phyloP scores from a whole-genome alignment of 331 rosid genomes.

The Quercus lobata region DNA sequence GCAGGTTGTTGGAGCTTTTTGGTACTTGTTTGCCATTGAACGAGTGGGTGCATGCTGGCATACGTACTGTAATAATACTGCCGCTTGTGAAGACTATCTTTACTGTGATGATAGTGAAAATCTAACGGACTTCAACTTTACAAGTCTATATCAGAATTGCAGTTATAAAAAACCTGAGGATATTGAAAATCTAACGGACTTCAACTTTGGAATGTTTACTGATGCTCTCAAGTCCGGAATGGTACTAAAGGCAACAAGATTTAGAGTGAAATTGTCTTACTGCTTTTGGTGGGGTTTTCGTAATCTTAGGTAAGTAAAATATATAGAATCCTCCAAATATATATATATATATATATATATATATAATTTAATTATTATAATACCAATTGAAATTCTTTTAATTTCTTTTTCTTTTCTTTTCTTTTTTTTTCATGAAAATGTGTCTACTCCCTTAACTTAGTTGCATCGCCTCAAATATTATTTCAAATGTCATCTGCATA shows the following conservation, averaged over 20 bases:
- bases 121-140: too few relatives aligned
- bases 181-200: not conserved
- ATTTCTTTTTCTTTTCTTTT: too few relatives aligned
- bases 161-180: conserved; percentile 22
- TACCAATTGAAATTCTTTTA: too few relatives aligned
- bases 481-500: not conserved
- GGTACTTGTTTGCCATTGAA: conserved; percentile 81
- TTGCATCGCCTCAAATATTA: too few relatives aligned
- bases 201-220: conserved; percentile 65
- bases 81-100: too few relatives aligned
- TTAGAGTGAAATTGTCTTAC: conserved; percentile 53
- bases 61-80: too few relatives aligned
- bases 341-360: too few relatives aligned
- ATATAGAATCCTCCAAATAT: not conserved
- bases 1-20: conserved; percentile 78
- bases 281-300: conserved; percentile 99
- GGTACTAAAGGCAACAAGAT: conserved; percentile 12
- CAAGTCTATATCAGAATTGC: conserved; percentile 28
- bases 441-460: too few relatives aligned
- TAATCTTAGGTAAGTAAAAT: conserved; percentile 53
- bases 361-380: too few relatives aligned
- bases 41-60: conserved; percentile 57
- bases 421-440: rapidly evolving
- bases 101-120: too few relatives aligned
- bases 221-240: conserved; percentile 51